Conservation (phyloP, 1,139 yeast genomes). For the Citeromyces hawaiiensis region DNA sequence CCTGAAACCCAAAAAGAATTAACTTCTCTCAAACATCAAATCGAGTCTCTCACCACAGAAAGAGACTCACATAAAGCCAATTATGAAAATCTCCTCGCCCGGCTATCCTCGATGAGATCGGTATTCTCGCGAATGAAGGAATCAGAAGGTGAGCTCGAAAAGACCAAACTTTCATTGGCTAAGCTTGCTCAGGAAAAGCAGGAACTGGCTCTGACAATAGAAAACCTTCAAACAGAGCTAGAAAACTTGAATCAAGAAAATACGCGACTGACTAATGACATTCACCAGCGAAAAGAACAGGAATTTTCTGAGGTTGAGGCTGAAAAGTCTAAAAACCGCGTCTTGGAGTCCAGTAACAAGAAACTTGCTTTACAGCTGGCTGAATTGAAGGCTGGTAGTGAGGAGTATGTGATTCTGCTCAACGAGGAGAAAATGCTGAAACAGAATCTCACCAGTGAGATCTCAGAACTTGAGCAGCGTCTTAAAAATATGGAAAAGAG, state of each 20-base stretch:
- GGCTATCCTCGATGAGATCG: conserved; percentile 70
- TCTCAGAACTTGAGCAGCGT: conserved; percentile 33
- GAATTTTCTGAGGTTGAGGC: conserved; percentile 3
- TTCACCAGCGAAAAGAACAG: conserved; percentile 18
- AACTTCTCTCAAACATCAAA: neutral
- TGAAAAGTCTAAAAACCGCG: conserved; percentile 10
- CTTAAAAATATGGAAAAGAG: conserved; percentile 15
- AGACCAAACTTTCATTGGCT: conserved; percentile 28
- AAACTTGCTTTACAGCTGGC: conserved; percentile 17
- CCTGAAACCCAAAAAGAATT: neutral
- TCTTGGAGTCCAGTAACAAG: conserved; percentile 7
- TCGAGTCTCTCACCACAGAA: conserved; percentile 24
- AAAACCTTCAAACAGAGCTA: conserved; percentile 36
- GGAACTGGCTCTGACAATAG: conserved; percentile 17
- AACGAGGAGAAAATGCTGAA: conserved; percentile 35
- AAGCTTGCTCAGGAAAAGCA: conserved; percentile 11
- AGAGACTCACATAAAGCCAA: conserved; percentile 57
- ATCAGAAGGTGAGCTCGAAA: conserved; percentile 58
- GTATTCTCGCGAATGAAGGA: conserved; percentile 66
- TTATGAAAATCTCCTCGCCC: conserved; percentile 61
- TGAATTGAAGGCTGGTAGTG: conserved; percentile 28
- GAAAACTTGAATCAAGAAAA: conserved; percentile 51
- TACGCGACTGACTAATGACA: conserved; percentile 41
- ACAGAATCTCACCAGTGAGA: conserved; percentile 24
- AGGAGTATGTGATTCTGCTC: conserved; percentile 30